Base-by-base conservation (phyloP, 495 filamentous ascomycete genomes). In the Penicillium fimorum region DNA sequence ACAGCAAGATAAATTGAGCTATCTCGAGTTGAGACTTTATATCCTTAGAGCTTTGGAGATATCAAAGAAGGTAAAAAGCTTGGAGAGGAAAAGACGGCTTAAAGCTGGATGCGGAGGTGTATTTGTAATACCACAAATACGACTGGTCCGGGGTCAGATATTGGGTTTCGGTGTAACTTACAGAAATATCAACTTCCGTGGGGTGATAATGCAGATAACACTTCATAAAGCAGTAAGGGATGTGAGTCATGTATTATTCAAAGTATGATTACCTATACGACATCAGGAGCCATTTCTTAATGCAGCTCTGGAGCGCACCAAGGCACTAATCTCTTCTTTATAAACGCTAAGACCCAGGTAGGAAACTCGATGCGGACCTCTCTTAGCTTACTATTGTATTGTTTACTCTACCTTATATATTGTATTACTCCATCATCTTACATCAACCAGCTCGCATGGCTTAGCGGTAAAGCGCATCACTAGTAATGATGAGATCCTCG, bases 1-100 rank as follows among this genome's bases (percentile, higher is more conserved):
- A 58, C 43, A 32, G 18, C n/a, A 41, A 41, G 30, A 12, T 17
- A 32, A 7, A 47, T 20, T 27, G 27, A 30, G 27, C 30, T 37
- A 37, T 5, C 32, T 38, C 13, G 6, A 25, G 18, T 10, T 4
- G 22, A n/a, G 33, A 0, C 7, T 17, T 24, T 27, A n/a, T 15
- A 17, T 38, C 6, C 7, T 38, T 38, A 10, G 15, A 33, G 29
- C 44, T 25, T 24, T 33, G 17, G 37, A 29, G 46, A 35, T 29
- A 44, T 33, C 25, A n/a, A 48, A 35, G 29, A 51, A 40, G 24
- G 43, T n/a, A 37, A 43, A 55, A 55, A 47, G 47, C 32, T 10
- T 29, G 35, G 22, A 29, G 20, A 25, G 22, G n/a, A 41, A 56
- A 48, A 52, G 41, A 54, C 50, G 37, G 47, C 30, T n/a, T n/a